A percentile compares a stretch with the other conserved stretches of the same genome.
phyloP scores from a whole-genome alignment of 148 eudicot species.

The Heliamphora exappendiculata region DNA sequence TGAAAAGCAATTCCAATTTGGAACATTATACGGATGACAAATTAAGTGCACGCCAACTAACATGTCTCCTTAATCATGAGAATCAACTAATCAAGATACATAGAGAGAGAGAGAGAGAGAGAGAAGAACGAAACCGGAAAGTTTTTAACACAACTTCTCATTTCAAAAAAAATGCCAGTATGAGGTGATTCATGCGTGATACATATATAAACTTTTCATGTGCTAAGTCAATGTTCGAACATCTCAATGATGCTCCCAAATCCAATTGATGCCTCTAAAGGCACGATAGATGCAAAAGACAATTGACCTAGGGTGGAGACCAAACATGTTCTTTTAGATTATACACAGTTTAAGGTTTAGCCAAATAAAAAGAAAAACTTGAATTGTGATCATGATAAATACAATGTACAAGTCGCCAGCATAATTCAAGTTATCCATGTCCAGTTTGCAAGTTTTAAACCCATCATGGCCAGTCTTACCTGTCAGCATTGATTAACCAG shows the following conservation, averaged over 20 bases:
- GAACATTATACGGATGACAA: not conserved
- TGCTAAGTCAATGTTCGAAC: not conserved
- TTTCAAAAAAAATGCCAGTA: not conserved
- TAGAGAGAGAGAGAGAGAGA: not conserved
- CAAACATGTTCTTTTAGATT: not conserved
- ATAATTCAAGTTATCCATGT: not conserved
- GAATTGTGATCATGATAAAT: not conserved
- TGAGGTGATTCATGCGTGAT: not conserved
- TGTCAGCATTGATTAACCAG: constrained; percentile 98
- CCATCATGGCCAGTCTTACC: constrained; percentile 41
- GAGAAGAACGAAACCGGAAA: not conserved
- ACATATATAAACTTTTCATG: constrained; percentile 5
- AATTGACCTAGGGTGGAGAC: not conserved
- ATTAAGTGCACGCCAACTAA: not conserved
- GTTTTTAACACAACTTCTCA: not conserved
- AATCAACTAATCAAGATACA: not conserved
- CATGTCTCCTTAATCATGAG: not conserved
- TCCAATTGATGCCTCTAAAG: not conserved
- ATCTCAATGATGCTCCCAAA: not conserved
- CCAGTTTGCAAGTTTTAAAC: not conserved
- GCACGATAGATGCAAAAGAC: not conserved
- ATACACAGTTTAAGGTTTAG: not conserved
- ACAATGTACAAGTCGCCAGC: not conserved
- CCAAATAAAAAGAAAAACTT: not conserved
- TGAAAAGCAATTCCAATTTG: not conserved